Evolutionary conservation across 2,329 filamentous ascomycete genomes (phyloP).

Genomic region (Lasiodiplodia hormozganensis): DNA sequence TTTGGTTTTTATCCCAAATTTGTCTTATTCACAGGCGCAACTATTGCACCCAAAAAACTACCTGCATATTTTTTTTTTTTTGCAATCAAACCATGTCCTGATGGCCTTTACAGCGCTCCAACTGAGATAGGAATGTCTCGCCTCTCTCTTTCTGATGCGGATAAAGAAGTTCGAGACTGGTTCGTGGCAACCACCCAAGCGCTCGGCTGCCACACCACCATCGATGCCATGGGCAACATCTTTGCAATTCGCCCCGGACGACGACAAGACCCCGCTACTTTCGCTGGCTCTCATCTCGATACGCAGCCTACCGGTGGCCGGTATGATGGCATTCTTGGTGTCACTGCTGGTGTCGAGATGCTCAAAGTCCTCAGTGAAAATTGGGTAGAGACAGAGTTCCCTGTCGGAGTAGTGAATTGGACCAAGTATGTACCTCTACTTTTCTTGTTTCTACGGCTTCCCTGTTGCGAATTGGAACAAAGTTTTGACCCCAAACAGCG

Average conservation of each 20-base stretch:
- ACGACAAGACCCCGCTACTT: conserved; percentile 67
- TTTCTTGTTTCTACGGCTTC: neutral
- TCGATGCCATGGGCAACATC: conserved; percentile 82
- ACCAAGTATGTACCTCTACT: conserved; percentile 63
- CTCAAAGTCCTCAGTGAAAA: conserved; percentile 72
- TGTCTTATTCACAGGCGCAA: neutral
- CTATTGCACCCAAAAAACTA: neutral
- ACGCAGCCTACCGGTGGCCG: conserved; percentile 67
- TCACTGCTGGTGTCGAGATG: conserved; percentile 76
- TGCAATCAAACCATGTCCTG: neutral
- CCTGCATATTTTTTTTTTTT: neutral
- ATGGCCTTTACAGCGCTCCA: conserved; percentile 45
- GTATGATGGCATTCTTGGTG: conserved; percentile 80
- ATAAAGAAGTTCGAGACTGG: conserved; percentile 77
- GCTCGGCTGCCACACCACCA: conserved; percentile 70
- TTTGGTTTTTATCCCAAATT: neutral
- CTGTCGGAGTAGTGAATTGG: conserved; percentile 79
- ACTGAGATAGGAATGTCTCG: conserved; percentile 81
- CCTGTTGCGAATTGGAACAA: no score
- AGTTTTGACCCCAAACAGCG: conserved; percentile 53
- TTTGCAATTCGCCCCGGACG: conserved; percentile 75
- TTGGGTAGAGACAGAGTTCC: conserved; percentile 71
- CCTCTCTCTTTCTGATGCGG: conserved; percentile 72
- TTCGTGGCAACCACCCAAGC: conserved; percentile 69
- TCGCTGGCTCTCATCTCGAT: conserved; percentile 71